These are phyloP conservation scores for Evernia prunastri DNA, from an alignment of 495 filamentous ascomycete species.

Conservation along the genomic window DNA sequence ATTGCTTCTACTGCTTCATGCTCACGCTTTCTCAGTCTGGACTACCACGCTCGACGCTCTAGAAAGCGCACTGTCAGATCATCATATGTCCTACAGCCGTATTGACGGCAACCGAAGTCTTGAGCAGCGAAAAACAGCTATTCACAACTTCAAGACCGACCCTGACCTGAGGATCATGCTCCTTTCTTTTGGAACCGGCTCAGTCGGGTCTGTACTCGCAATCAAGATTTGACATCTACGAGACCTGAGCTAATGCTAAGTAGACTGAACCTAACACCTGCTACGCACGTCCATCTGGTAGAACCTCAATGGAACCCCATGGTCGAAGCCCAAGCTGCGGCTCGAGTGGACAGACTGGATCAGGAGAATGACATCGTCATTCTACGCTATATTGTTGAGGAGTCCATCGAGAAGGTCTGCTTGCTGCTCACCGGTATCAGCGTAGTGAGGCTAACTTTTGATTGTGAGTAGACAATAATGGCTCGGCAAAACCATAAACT, in stretches of 20 bases:
- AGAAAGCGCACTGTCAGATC: not conserved
- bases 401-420: slow-evolving; percentile 45
- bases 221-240: not conserved
- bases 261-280: slow-evolving; percentile 29
- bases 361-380: slow-evolving; percentile 36
- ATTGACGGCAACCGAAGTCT: slow-evolving; percentile 17
- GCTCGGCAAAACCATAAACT: slow-evolving; percentile 17
- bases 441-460: not conserved
- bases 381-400: slow-evolving; percentile 40
- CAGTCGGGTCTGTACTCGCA: slow-evolving; percentile 21
- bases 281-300: slow-evolving; percentile 28
- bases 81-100: slow-evolving; percentile 4
- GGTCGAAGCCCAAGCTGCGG: slow-evolving; percentile 31
- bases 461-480: slow-evolving; percentile 7
- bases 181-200: slow-evolving; percentile 27
- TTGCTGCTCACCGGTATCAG: not conserved
- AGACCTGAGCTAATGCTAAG: not conserved
- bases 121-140: slow-evolving; percentile 3
- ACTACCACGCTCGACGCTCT: slow-evolving; percentile 19
- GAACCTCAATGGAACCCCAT: slow-evolving; percentile 35
- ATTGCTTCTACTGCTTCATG: not conserved
- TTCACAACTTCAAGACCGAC: slow-evolving; percentile 22
- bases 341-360: slow-evolving; percentile 26
- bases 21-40: slow-evolving; percentile 23
- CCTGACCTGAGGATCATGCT: slow-evolving; percentile 21